Conservation (phyloP, 768 basidiomycete species). For the Scleroderma citrinum region DNA sequence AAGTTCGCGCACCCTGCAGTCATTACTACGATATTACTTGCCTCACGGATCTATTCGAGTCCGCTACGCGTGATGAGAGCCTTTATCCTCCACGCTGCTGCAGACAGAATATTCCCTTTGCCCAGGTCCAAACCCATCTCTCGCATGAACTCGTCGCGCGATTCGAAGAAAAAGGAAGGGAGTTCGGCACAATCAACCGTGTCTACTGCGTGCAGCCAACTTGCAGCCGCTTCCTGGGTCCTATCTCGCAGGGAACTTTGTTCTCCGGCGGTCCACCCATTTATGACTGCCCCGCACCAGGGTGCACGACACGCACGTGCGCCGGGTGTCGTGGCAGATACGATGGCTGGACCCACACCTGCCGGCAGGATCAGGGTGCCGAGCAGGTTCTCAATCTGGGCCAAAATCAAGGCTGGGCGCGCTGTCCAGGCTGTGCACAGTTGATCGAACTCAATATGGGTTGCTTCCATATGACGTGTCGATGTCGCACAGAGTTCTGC, state of each 20-base stretch:
- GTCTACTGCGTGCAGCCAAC: conserved; percentile 33
- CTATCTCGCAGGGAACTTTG: conserved; percentile 23
- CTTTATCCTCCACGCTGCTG: conserved; percentile 40
- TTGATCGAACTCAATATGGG: conserved; percentile 34
- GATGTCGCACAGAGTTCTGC: conserved; percentile 35
- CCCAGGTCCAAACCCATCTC: conserved; percentile 21
- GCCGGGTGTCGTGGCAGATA: conserved; percentile 18
- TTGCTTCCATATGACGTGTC: conserved; percentile 38
- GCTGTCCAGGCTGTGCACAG: conserved; percentile 35
- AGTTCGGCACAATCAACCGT: conserved; percentile 30
- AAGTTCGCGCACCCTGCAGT: conserved; percentile 28
- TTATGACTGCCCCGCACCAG: conserved; percentile 16
- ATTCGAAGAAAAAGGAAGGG: conserved; percentile 23
- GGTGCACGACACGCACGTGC: conserved; percentile 20
- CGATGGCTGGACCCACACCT: conserved; percentile 21
- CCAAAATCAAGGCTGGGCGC: conserved; percentile 27
- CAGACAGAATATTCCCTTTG: conserved; percentile 23
- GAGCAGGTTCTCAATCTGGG: conserved; percentile 24
- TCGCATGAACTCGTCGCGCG: conserved; percentile 9
- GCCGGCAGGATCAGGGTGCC: conserved; percentile 20
- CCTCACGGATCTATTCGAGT: conserved; percentile 28
- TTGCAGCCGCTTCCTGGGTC: conserved; percentile 34
- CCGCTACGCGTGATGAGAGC: conserved; percentile 32
- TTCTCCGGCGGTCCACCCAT: background rate
- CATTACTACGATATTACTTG: conserved; percentile 34